Percentiles rank a stretch among this genome's conserved stretches.
Evolutionary conservation across 495 filamentous ascomycete species (phyloP).

Genomic region (Cudoniella acicularis): DNA sequence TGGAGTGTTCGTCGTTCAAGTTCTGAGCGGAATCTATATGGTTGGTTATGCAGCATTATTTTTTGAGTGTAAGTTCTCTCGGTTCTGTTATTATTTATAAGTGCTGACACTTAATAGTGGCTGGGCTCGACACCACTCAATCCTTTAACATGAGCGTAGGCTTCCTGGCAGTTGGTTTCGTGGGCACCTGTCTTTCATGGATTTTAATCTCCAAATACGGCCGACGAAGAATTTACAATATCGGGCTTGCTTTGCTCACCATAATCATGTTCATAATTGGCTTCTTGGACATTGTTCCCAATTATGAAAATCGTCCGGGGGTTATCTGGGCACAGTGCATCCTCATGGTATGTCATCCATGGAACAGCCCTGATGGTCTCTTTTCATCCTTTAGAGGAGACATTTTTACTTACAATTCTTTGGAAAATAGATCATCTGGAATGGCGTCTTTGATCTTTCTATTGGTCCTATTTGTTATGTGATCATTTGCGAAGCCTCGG

Average conservation of each 20-base stretch:
- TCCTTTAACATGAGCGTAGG: conserved; percentile 53
- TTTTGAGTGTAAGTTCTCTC: conserved; percentile 58
- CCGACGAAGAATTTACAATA: conserved; percentile 44
- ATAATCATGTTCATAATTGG: conserved; percentile 27
- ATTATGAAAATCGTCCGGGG: conserved; percentile 2
- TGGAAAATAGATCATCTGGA: conserved; percentile 37
- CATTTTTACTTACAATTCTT: too few relatives aligned
- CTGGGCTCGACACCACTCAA: conserved; percentile 51
- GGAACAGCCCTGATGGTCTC: neutral
- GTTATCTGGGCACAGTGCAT: conserved; percentile 5
- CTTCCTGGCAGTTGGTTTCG: conserved; percentile 42
- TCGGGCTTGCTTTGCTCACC: conserved; percentile 30
- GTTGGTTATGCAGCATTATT: conserved; percentile 69
- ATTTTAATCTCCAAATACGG: conserved; percentile 43
- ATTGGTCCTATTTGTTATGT: conserved; percentile 52
- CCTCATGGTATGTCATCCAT: neutral
- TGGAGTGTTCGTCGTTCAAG: conserved; percentile 67
- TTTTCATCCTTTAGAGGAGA: neutral
- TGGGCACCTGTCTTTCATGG: conserved; percentile 50
- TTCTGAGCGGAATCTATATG: conserved; percentile 65
- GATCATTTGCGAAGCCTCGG: neutral
- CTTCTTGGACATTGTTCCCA: conserved; percentile 23
- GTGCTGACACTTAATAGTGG: conserved; percentile 35
- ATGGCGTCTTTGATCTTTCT: conserved; percentile 49
- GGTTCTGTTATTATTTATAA: neutral